Base-by-base conservation (phyloP, 192 early-diverging fungal genomes). In the Podila clonocystis region DNA sequence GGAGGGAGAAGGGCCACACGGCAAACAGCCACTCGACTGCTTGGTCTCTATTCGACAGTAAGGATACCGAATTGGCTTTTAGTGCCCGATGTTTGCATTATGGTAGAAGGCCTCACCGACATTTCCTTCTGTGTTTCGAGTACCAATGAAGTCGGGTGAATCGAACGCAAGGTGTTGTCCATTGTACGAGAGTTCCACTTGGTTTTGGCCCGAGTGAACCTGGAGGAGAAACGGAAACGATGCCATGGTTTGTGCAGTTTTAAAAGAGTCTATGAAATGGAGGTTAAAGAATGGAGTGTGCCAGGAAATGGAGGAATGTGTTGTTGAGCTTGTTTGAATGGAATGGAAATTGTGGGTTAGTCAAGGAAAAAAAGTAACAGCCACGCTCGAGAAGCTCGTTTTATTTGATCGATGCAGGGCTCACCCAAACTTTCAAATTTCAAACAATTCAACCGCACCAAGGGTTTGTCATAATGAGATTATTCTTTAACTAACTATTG, bases 111-210 rank as follows among this genome's bases (percentile, higher is more conserved):
- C 28, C n/a, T 24, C 9, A 50, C 26, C 9, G 45, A 28, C 19
- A 24, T 22, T 29, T 45, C 41, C 41, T 59, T 34, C 49, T 8
- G 19, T n/a, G 28, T 9, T 17, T 11, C n/a, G 24, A 22, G 24
- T 63, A 80, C 77, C 77, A 63, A 73, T 70, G 3, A 15, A 13
- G 8, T 69, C 66, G 12, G 70, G 62, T 0, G 20, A n/a, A 24
- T 80, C 77, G 33, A 80, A 80, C 17, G 73, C 68, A 29, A 80
- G 77, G n/a, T 58, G 48, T 24, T 73, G 70, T 30, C 77, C 77
- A 29, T 72, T 80, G 49, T 80, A 80, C 2, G 28, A 45, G 48
- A 80, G 71, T 50, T 80, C 49, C 22, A 80, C 57, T 28, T 80
- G 77, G 34, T 65, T 52, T 20, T 69, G 26, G n/a, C 58, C 67